phyloP scores from a whole-genome alignment of 495 filamentous ascomycete species.

The Aspergillus haitiensis region DNA sequence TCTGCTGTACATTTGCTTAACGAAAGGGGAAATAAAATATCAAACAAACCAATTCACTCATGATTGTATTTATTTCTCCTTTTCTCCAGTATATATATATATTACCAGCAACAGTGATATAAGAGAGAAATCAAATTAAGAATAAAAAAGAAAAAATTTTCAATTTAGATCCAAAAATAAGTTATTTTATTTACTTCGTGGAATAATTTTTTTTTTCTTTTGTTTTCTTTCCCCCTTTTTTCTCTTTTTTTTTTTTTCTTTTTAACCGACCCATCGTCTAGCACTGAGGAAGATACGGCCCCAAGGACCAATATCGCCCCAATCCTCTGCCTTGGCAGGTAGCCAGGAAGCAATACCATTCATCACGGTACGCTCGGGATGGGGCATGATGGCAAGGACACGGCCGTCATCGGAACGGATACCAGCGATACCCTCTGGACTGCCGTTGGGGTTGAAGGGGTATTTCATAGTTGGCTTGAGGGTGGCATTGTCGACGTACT shows the following conservation, averaged over 20 bases:
- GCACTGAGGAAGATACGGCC: conserved; percentile 74
- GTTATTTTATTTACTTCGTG: no score
- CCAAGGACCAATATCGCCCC: conserved; percentile 91
- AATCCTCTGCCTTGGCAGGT: conserved; percentile 63
- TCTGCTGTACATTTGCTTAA: no score
- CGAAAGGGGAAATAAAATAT: neutral
- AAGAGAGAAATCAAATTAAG: neutral
- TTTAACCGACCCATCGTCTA: conserved; percentile 79
- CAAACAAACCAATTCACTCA: no score
- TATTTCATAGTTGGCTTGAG: conserved; percentile 74
- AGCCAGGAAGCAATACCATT: conserved; percentile 77
- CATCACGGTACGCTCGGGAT: conserved; percentile 90
- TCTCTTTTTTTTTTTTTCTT: neutral
- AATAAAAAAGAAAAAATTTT: neutral
- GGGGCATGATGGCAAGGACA: conserved; percentile 93
- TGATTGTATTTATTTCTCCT: no score
- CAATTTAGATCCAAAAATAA: neutral
- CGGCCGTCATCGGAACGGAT: conserved; percentile 78
- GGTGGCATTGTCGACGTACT: conserved; percentile 80
- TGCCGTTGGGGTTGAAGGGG: conserved; percentile 93
- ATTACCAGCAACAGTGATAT: no score
- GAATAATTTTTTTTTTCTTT: neutral
- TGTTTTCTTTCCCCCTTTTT: neutral
- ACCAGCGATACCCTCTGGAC: conserved; percentile 80
- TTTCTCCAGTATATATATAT: no score